phyloP scores from a whole-genome alignment of 495 filamentous ascomycete species.

The Podospora pseudoanserina region DNA sequence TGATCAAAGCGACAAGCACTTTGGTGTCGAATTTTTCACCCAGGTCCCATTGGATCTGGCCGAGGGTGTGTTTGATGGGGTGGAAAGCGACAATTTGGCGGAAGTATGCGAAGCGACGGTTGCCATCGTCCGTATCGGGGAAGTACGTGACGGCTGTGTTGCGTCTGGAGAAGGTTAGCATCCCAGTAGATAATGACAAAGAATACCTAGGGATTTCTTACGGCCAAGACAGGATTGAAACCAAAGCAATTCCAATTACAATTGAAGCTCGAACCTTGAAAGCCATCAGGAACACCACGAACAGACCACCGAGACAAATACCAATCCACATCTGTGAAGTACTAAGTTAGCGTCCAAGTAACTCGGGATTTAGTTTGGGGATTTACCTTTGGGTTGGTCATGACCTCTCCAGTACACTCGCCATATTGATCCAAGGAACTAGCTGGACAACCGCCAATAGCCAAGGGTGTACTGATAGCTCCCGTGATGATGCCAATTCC shows the following conservation, averaged over 20 bases:
- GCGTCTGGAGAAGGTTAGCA: constrained; percentile 40
- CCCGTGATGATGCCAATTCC: constrained; percentile 73
- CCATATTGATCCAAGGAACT: constrained; percentile 38
- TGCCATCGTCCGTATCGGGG: constrained; percentile 61
- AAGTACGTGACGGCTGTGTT: constrained; percentile 74
- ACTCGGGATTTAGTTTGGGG: neutral
- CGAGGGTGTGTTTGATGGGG: constrained; percentile 63
- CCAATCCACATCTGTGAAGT: constrained; percentile 63
- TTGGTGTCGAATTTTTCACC: constrained; percentile 45
- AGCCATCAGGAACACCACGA: constrained; percentile 74
- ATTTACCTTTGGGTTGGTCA: constrained; percentile 62
- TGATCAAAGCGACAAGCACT: constrained; percentile 74
- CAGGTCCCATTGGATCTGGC: constrained; percentile 66
- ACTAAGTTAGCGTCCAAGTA: constrained; percentile 16
- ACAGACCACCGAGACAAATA: constrained; percentile 70
- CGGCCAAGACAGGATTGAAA: constrained; percentile 81
- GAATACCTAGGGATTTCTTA: constrained; percentile 27
- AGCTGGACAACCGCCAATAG: constrained; percentile 62
- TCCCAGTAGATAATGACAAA: neutral
- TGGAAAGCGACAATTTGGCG: constrained; percentile 74
- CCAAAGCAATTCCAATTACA: constrained; percentile 75
- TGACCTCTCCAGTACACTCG: constrained; percentile 48
- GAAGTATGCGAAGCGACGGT: constrained; percentile 70
- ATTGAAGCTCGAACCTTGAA: constrained; percentile 76
- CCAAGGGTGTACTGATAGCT: constrained; percentile 55